A percentile compares a stretch with the other conserved stretches of the same genome.
These are phyloP conservation scores for Fusarium poae DNA, from an alignment of 2,329 filamentous ascomycete genomes.

Conservation along the genomic window DNA sequence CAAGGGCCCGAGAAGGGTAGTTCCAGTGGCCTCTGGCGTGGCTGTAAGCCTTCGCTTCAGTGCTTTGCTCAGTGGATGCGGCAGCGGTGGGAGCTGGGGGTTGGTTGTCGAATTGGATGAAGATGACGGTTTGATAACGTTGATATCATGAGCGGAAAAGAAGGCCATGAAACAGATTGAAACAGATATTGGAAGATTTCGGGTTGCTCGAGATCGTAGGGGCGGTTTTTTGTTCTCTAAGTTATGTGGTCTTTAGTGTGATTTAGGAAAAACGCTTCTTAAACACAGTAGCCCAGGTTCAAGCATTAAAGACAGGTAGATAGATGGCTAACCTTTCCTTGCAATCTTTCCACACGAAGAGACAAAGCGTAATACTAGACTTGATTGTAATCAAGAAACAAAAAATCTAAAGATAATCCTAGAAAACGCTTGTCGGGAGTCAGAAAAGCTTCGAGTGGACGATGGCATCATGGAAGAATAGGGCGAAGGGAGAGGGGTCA, in stretches of 20 bases:
- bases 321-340: neutral
- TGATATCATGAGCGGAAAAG: constrained; percentile 12
- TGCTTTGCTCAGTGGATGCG: constrained; percentile 22
- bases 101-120: constrained; percentile 14
- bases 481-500: constrained; percentile 19
- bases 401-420: neutral
- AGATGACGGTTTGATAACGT: constrained; percentile 13
- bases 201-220: neutral
- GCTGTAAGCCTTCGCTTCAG: constrained; percentile 15
- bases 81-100: constrained; percentile 6
- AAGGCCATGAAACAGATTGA: neutral
- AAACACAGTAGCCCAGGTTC: constrained; percentile 1
- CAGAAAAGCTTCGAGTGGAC: neutral
- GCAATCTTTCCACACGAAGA: constrained; percentile 1
- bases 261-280: constrained; percentile 4
- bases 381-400: neutral
- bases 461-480: neutral
- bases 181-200: neutral
- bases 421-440: neutral
- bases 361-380: constrained; percentile 3
- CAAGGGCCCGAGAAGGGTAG: constrained; percentile 30
- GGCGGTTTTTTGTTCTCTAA: constrained; percentile 15
- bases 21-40: constrained; percentile 28
- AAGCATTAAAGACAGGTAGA: neutral
- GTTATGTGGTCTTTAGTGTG: neutral